Base-by-base conservation (phyloP, 768 basidiomycete species). In the Dioszegia crocea region DNA sequence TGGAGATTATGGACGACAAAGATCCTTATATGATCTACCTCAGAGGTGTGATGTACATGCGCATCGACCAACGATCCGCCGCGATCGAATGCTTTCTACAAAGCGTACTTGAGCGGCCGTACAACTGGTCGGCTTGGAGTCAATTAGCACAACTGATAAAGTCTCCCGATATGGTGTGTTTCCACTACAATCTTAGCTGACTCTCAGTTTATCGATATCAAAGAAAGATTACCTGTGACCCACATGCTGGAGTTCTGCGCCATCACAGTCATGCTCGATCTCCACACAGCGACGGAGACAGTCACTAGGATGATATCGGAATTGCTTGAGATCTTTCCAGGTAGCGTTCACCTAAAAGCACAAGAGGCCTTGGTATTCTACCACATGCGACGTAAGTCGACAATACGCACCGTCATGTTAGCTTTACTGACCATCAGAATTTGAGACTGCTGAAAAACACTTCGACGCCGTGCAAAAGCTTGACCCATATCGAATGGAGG, bases 121-220 rank as follows among this genome's bases (percentile, higher is more conserved):
- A 89, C 86, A 97, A 97, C 72, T 98, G 93, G 92, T 88, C 88
- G 26, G 80, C 85, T n/a, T 98, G 92, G 92, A 79, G 83, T 8
- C 81, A 91, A 41, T 80, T 98, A 29, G 73, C 76, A 2, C 84
- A 84, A 53, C 88, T 88, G 70, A 82, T 92, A 30, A 83, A 84
- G 14, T 89, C 91, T 62, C 85, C 84, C 16, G 89, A 91, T 78
- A 90, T 94, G 85, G 92, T 92, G 55, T 12, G 23, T 61, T 14
- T n/a, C 3, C 33, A 33, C 33, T 33, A 14, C 14, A 14, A 33
- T 23, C 43, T 60, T 39, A 24, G 39, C 61, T 48, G 52, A 58
- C 43, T 4, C 16, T 19, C 61, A 79, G 78, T 76, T 79, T 56
- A 70, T 76, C 47, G 64, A 69, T 12, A 64, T 77, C 50, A 70